Percentiles rank a stretch among this genome's conserved stretches.
These are phyloP conservation scores for Cymbomonas tetramitiformis DNA, from an alignment of 139 green algal species.

Conservation along the genomic window DNA sequence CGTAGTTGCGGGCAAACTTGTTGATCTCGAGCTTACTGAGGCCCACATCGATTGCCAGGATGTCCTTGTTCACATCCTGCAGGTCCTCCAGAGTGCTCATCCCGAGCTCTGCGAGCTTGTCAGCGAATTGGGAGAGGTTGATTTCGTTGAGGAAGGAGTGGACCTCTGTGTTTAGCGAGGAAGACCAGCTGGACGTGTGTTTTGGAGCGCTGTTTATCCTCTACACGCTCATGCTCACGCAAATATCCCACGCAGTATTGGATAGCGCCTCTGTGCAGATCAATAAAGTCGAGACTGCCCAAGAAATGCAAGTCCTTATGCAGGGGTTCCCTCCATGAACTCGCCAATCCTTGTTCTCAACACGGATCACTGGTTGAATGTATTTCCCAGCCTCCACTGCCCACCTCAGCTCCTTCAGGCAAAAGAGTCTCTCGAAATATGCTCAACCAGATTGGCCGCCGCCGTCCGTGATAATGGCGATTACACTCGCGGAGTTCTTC, in stretches of 20 bases:
- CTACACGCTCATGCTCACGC: background rate
- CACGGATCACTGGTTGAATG: background rate
- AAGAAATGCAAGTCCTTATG: background rate
- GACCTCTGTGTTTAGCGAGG: too few species aligned
- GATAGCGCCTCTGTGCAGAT: background rate
- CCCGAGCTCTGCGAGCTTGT: too few species aligned
- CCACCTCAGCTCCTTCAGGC: too few species aligned
- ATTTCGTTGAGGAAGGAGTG: too few species aligned
- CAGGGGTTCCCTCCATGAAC: background rate
- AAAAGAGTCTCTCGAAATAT: background rate
- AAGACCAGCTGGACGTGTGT: too few species aligned
- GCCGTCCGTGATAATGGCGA: background rate
- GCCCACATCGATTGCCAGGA: too few species aligned
- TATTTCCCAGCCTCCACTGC: background rate
- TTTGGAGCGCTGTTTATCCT: too few species aligned
- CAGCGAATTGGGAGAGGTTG: too few species aligned
- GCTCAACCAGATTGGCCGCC: background rate
- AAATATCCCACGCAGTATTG: background rate
- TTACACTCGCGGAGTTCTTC: background rate
- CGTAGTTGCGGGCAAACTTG: too few species aligned
- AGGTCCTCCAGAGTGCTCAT: too few species aligned
- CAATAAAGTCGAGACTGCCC: background rate
- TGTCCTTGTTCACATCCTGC: too few species aligned
- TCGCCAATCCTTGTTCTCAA: background rate
- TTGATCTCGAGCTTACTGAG: too few species aligned